Evolutionary conservation across 2,329 filamentous ascomycete genomes (phyloP).

Genomic region (Gnomoniopsis sp.): DNA sequence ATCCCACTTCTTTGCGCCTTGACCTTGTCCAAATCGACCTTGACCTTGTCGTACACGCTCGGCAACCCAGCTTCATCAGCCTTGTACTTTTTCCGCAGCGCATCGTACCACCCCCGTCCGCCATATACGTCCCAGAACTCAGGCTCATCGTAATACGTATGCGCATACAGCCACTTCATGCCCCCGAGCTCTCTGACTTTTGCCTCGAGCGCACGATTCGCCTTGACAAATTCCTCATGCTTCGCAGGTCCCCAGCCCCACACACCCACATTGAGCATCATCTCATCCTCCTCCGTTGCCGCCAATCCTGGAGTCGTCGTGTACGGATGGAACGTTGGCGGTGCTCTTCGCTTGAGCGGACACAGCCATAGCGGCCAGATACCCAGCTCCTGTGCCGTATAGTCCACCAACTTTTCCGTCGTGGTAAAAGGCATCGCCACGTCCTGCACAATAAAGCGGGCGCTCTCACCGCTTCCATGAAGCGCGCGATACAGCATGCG

Average conservation of each 20-base stretch:
- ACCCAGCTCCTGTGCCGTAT: conserved; percentile 44
- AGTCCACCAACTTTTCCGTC: conserved; percentile 52
- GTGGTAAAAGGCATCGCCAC: conserved; percentile 54
- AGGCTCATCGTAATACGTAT: conserved; percentile 74
- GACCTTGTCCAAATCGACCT: conserved; percentile 36
- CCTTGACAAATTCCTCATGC: conserved; percentile 57
- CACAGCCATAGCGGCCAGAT: conserved; percentile 63
- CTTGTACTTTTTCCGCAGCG: conserved; percentile 58
- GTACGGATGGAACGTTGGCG: conserved; percentile 55
- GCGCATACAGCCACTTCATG: conserved; percentile 84
- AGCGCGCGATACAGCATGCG: conserved; percentile 71
- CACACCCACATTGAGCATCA: conserved; percentile 64
- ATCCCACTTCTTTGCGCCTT: conserved; percentile 37
- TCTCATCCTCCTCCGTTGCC: conserved; percentile 22
- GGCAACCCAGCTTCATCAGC: conserved; percentile 53
- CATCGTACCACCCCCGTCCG: conserved; percentile 57
- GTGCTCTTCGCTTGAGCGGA: conserved; percentile 45
- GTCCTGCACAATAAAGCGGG: conserved; percentile 67
- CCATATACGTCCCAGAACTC: conserved; percentile 68
- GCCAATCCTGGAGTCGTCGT: conserved; percentile 29
- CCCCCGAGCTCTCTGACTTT: conserved; percentile 68
- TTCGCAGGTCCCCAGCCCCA: conserved; percentile 72
- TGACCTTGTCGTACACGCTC: conserved; percentile 69
- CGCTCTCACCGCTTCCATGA: conserved; percentile 63
- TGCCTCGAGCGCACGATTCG: conserved; percentile 69